These are phyloP conservation scores for Microbotryum saponariae DNA, from an alignment of 1,284 basidiomycete genomes.

Conservation along the genomic window DNA sequence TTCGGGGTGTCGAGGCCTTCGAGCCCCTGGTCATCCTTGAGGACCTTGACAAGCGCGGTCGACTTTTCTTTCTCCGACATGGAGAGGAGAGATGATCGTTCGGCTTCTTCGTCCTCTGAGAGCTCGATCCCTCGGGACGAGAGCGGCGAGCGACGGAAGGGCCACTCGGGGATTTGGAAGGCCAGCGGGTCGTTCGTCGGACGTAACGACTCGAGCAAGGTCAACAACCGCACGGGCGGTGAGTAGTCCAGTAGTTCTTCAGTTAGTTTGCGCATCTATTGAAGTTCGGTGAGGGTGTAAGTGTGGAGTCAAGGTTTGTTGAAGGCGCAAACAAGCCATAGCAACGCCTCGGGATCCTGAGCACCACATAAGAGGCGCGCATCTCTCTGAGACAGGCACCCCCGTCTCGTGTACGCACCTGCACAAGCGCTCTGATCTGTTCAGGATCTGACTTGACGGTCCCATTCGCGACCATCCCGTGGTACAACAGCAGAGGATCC, in stretches of 20 bases:
- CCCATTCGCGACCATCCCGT: slow-evolving; percentile 48
- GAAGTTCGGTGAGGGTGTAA: not conserved
- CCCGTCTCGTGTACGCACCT: slow-evolving; percentile 42
- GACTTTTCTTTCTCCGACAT: slow-evolving; percentile 28
- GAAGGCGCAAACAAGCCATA: too few relatives aligned
- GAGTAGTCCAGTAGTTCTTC: slow-evolving; percentile 49
- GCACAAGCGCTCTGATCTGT: slow-evolving; percentile 58
- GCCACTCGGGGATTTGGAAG: slow-evolving; percentile 18
- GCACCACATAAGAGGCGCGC: too few relatives aligned
- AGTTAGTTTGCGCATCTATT: slow-evolving; percentile 49
- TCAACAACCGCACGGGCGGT: slow-evolving; percentile 43
- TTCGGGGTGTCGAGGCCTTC: slow-evolving; percentile 52
- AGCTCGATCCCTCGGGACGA: slow-evolving; percentile 20
- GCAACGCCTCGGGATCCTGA: too few relatives aligned
- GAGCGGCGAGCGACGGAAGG: slow-evolving; percentile 23
- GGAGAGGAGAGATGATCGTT: slow-evolving; percentile 9
- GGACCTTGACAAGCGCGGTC: slow-evolving; percentile 48
- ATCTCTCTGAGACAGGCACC: not conserved
- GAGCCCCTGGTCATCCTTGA: slow-evolving; percentile 55
- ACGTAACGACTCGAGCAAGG: slow-evolving; percentile 32
- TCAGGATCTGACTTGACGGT: slow-evolving; percentile 56
- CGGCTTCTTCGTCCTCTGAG: slow-evolving; percentile 22
- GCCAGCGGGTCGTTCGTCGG: slow-evolving; percentile 10
- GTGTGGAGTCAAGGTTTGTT: not conserved
- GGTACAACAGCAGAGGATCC: slow-evolving; percentile 51